Conservation (phyloP, 75 land plant species). For the Ceratopteris richardii region DNA sequence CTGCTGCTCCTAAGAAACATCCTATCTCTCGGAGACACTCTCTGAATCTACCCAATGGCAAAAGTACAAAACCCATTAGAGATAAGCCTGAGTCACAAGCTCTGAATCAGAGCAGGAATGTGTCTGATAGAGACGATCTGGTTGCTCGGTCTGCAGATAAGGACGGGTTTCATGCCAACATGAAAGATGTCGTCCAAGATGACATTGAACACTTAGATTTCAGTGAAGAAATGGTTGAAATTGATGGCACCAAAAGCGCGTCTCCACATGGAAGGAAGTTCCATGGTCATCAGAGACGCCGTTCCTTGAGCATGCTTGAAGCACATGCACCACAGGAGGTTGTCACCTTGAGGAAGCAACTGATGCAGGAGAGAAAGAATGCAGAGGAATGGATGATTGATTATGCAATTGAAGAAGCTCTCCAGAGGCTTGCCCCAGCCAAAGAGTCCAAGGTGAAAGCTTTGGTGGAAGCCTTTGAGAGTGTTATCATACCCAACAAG, state of each 20-base stretch:
- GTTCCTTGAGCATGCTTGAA: neutral
- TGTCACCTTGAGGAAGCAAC: slow-evolving; percentile 57
- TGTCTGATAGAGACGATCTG: too few species aligned
- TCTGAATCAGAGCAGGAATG: too few species aligned
- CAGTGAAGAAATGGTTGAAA: neutral
- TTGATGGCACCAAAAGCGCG: neutral
- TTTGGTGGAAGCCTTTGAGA: slow-evolving; percentile 82
- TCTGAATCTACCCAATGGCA: neutral
- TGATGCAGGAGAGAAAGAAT: slow-evolving; percentile 51
- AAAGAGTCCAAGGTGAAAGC: slow-evolving; percentile 48
- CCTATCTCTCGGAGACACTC: neutral
- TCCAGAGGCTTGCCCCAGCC: slow-evolving; percentile 46
- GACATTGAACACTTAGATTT: neutral
- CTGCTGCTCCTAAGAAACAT: neutral
- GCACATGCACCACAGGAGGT: slow-evolving; percentile 28
- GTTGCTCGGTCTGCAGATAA: too few species aligned
- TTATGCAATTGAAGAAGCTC: slow-evolving; percentile 37
- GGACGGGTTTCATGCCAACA: too few species aligned
- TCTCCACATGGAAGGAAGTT: neutral
- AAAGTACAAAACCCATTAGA: too few species aligned
- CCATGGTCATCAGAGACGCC: neutral
- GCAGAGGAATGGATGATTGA: slow-evolving; percentile 87
- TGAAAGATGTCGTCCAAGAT: too few species aligned
- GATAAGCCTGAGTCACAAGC: neutral
- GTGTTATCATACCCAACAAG: too few species aligned